Base-by-base conservation (phyloP, 1,139 yeast species). In the Debaryomyces udenii region DNA sequence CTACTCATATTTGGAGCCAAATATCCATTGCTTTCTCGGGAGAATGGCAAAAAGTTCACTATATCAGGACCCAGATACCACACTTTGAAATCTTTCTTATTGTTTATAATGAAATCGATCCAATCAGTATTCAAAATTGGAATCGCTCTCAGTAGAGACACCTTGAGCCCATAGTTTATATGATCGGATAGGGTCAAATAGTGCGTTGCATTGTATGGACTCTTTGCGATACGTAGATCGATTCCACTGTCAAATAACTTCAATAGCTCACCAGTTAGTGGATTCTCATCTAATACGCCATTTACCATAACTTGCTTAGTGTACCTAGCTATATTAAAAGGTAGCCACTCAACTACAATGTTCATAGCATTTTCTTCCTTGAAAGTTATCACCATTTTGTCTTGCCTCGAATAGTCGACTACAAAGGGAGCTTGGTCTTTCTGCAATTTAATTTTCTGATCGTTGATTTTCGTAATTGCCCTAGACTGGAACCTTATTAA, bases 381-480 rank as follows among this genome's bases (percentile, higher is more conserved):
- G 43, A 62, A 56, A 18, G 44, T 53, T 35, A 65, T 55, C 4
- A 43, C 46, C 9, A 63, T 43, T 13, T 39, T 27, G 2, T 45
- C 36, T 10, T 51, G 48, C 2, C 34, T 24, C 6, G 57, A 53
- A 27, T 55, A 54, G 9, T 51, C 59, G 16, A 53, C 31, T 13
- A 40, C 44, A 20, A 50, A 46, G 2, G 64, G 56, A 5, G 40
- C 40, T 11, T 38, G 38, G 20, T 52, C 55, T 37, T 59, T 56
- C 18, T 50, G 42, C 9, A 66, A 47, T 33, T 60, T 61, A 40
- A 53, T 54, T 9, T 51, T 50, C 2, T 47, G 44, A 1, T 63
- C 68, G 49, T 68, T 67, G 27, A 70, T 58, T 6, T 43, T 49
- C 0, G 70, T 57, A 29, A 59, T 53, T 1, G 72, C 72, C 30